These are phyloP conservation scores for Cucurbita argyrosperma DNA, from an alignment of 306 rosid genomes.

Conservation along the genomic window DNA sequence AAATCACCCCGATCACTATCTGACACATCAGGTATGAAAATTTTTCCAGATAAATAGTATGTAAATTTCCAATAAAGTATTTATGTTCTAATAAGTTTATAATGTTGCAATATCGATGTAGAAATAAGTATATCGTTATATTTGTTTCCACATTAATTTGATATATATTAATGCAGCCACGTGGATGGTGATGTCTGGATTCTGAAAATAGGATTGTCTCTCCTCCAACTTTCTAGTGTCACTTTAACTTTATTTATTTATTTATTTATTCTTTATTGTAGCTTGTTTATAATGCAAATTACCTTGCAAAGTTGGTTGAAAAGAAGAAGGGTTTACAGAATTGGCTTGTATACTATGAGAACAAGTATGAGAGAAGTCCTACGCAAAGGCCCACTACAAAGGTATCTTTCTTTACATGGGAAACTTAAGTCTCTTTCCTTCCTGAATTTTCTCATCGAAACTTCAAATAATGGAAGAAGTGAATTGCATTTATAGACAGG, in stretches of 20 bases:
- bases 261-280: conserved; percentile 10
- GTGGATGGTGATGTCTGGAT: background rate
- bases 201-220: background rate
- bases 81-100: background rate
- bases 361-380: conserved; percentile 55
- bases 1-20: conserved; percentile 81
- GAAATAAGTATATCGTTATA: background rate
- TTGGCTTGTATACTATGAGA: conserved; percentile 63
- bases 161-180: background rate
- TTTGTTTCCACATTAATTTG: background rate
- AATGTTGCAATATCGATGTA: background rate
- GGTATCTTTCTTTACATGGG: conserved; percentile 41
- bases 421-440: background rate
- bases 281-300: conserved; percentile 75
- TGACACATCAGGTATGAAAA: conserved; percentile 58
- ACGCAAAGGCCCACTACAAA: conserved; percentile 45
- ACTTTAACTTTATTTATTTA: background rate
- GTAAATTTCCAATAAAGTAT: background rate
- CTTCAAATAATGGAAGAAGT: conserved; percentile 20
- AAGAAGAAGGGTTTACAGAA: conserved; percentile 40
- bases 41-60: background rate
- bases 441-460: conserved; percentile 7
- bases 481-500: conserved; percentile 61
- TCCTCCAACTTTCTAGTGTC: background rate
- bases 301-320: conserved; percentile 54